A percentile compares a stretch with the other conserved stretches of the same genome.
Conservation (phyloP, 257 asterid species). For the Nicotiana undulata region DNA sequence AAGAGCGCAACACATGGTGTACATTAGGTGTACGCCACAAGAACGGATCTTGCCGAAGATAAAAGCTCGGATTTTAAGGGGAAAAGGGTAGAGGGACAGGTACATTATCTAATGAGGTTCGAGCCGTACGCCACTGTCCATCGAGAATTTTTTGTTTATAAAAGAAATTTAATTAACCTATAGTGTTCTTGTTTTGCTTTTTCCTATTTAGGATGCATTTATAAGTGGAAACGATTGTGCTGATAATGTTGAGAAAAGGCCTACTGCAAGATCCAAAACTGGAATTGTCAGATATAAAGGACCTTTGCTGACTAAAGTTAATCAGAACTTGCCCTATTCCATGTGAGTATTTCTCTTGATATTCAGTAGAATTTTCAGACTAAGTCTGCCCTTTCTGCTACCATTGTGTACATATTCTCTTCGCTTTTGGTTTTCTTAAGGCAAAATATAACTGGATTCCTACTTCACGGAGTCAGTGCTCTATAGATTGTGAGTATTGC, state of each 20-base stretch:
- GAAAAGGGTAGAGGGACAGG: no score
- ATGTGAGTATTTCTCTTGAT: constrained; percentile 27
- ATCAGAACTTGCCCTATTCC: constrained; percentile 13
- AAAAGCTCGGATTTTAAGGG: no score
- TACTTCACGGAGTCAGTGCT: constrained; percentile 43
- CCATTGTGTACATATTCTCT: background rate
- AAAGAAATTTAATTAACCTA: no score
- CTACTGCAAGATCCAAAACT: background rate
- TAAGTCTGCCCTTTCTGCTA: background rate
- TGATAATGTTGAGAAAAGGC: constrained; percentile 2
- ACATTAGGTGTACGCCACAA: no score
- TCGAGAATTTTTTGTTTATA: no score
- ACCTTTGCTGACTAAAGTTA: constrained; percentile 25
- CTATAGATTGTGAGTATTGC: constrained; percentile 43
- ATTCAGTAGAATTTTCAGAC: background rate
- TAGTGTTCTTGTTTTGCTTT: background rate
- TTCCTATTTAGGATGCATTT: constrained; percentile 35
- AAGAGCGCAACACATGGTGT: no score
- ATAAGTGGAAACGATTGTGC: constrained; percentile 24
- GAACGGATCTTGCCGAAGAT: no score
- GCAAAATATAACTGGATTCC: constrained; percentile 33
- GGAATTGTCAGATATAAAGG: constrained; percentile 17
- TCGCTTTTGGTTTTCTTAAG: constrained; percentile 1
- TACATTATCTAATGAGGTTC: no score
- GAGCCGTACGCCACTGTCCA: no score